Percentiles rank a stretch among this genome's conserved stretches.
phyloP scores from a whole-genome alignment of 1,139 yeast species.

The Eremothecium cymbalariae region DNA sequence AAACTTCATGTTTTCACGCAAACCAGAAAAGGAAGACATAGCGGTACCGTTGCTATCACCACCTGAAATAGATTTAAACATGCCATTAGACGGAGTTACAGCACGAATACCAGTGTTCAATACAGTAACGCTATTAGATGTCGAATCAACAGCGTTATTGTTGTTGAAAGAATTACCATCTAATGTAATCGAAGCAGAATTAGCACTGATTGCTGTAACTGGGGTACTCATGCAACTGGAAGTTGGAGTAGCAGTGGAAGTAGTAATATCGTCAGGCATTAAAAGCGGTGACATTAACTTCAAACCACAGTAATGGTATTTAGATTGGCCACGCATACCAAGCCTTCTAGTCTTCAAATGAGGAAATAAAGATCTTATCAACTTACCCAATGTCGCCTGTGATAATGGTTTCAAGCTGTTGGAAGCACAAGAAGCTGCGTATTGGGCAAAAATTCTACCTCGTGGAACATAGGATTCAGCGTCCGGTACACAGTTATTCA shows the following conservation, averaged over 20 bases:
- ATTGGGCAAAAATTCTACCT: slow-evolving; percentile 71
- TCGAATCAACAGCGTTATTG: not conserved
- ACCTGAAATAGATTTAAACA: not conserved
- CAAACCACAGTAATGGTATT: slow-evolving; percentile 87
- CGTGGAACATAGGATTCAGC: slow-evolving; percentile 75
- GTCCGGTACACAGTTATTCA: slow-evolving; percentile 57
- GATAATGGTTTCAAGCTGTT: slow-evolving; percentile 61
- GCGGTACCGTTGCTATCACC: not conserved
- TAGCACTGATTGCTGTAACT: not conserved
- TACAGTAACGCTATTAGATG: not conserved
- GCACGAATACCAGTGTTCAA: not conserved
- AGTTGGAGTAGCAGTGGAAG: slow-evolving; percentile 5
- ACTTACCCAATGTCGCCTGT: slow-evolving; percentile 83
- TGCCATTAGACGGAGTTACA: slow-evolving; percentile 21
- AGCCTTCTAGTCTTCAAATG: slow-evolving; percentile 70
- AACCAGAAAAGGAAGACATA: not conserved
- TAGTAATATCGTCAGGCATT: slow-evolving; percentile 18
- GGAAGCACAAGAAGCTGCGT: slow-evolving; percentile 65
- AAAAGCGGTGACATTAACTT: slow-evolving; percentile 36
- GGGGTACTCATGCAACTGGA: slow-evolving; percentile 5
- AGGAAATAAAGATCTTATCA: slow-evolving; percentile 69
- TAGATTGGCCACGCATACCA: slow-evolving; percentile 83
- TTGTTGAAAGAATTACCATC: slow-evolving; percentile 2
- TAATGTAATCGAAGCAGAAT: not conserved
- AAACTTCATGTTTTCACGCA: slow-evolving; percentile 11